Evolutionary conservation across 2,329 filamentous ascomycete genomes (phyloP).

Genomic region (Ceratocystiopsis sp.): DNA sequence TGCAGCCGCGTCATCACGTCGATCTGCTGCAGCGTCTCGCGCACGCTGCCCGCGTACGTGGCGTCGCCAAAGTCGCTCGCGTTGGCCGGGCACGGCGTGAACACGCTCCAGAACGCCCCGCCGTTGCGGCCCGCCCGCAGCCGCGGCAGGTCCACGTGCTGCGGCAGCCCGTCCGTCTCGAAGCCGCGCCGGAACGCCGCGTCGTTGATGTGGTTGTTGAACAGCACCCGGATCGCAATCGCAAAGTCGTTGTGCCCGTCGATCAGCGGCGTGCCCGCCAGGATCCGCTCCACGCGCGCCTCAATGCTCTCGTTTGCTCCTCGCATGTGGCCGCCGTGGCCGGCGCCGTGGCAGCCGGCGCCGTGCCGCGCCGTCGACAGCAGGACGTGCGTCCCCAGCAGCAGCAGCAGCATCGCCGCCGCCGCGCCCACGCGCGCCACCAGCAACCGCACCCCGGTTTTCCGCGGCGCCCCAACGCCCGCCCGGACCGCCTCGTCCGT

Average conservation of each 20-base stretch:
- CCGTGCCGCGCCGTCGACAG: too few species aligned
- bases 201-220: constrained; percentile 62
- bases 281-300: constrained; percentile 10
- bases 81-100: constrained; percentile 56
- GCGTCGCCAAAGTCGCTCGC: constrained; percentile 56
- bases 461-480: background rate
- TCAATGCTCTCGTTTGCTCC: constrained; percentile 5
- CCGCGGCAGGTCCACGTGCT: constrained; percentile 67
- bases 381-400: constrained; percentile 2
- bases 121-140: constrained; percentile 55
- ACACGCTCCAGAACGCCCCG: constrained; percentile 91
- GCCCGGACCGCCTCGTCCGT: background rate
- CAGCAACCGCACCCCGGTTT: background rate
- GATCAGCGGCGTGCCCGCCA: constrained; percentile 11
- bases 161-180: constrained; percentile 46
- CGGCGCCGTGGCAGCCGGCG: too few species aligned
- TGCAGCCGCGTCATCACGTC: constrained; percentile 53
- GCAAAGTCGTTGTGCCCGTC: constrained; percentile 81
- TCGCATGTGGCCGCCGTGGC: background rate
- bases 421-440: constrained; percentile 1
- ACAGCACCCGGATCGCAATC: constrained; percentile 48
- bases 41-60: constrained; percentile 44
- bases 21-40: constrained; percentile 51
- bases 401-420: background rate
- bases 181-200: constrained; percentile 57